These are phyloP conservation scores for Carex parvula DNA, from an alignment of 176 grass and related monocot species.

Conservation along the genomic window DNA sequence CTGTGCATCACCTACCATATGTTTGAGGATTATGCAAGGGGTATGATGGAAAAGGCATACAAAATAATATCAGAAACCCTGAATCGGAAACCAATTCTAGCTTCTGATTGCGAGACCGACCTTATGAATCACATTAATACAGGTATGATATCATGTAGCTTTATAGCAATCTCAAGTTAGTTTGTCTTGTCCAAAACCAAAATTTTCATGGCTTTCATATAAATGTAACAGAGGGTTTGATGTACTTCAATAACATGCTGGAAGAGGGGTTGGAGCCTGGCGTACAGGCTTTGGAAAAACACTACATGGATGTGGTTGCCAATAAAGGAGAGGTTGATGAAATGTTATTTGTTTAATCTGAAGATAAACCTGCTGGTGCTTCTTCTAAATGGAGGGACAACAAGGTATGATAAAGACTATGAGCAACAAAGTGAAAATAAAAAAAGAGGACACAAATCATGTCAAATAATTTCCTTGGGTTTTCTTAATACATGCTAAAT, in stretches of 20 bases:
- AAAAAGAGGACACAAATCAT: not conserved
- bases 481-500: not conserved
- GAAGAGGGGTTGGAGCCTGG: constrained; percentile 48
- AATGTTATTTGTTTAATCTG: constrained; percentile 54
- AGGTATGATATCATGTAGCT: constrained; percentile 40
- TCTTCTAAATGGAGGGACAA: constrained; percentile 34
- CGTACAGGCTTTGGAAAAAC: constrained; percentile 61
- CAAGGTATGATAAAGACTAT: constrained; percentile 42
- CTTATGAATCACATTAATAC: constrained; percentile 69
- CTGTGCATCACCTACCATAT: constrained; percentile 81
- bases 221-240: constrained; percentile 60
- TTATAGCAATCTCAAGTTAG: not conserved
- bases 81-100: constrained; percentile 47
- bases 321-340: constrained; percentile 61
- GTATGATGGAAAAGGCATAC: constrained; percentile 55
- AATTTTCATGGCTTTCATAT: not conserved
- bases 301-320: constrained; percentile 36
- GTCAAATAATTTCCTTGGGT: not conserved
- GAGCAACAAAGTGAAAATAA: not conserved
- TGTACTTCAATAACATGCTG: constrained; percentile 67
- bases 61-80: constrained; percentile 60
- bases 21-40: constrained; percentile 65
- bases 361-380: constrained; percentile 29
- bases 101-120: constrained; percentile 49
- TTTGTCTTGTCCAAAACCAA: not conserved